Evolutionary conservation across 192 early-diverging fungal species (phyloP).

Genomic region (Rhizoclosmatium globosum): DNA sequence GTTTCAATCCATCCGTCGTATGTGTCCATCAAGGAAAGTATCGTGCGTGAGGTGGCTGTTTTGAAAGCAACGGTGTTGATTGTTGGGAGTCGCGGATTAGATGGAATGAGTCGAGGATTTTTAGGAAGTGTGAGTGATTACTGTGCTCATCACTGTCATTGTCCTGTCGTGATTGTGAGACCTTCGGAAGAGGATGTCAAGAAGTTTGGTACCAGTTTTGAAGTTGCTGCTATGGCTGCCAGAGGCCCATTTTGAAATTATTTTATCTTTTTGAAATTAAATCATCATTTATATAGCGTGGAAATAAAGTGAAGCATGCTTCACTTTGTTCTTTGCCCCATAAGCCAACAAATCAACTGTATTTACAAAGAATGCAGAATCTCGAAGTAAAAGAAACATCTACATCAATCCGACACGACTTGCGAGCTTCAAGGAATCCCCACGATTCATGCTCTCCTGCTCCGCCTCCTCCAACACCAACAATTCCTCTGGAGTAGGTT

Average conservation of each 20-base stretch:
- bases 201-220: too few relatives aligned
- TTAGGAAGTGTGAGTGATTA: conserved; percentile 17
- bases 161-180: conserved; percentile 31
- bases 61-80: conserved; percentile 57
- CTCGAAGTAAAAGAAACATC: too few relatives aligned
- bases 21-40: conserved; percentile 30
- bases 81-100: conserved; percentile 60
- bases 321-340: too few relatives aligned
- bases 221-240: too few relatives aligned
- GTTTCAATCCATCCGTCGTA: not conserved
- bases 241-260: too few relatives aligned
- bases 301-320: too few relatives aligned
- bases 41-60: conserved; percentile 61
- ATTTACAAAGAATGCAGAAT: too few relatives aligned
- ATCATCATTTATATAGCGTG: too few relatives aligned
- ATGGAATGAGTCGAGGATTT: conserved; percentile 48
- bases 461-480: not conserved
- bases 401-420: not conserved
- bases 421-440: not conserved
- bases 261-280: too few relatives aligned
- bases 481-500: conserved; percentile 5
- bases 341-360: too few relatives aligned
- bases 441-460: not conserved
- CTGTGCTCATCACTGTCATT: conserved; percentile 24
- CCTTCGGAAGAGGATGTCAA: conserved; percentile 1